phyloP scores from a whole-genome alignment of 768 basidiomycete species.

The Hortiboletus flavorubellus region DNA sequence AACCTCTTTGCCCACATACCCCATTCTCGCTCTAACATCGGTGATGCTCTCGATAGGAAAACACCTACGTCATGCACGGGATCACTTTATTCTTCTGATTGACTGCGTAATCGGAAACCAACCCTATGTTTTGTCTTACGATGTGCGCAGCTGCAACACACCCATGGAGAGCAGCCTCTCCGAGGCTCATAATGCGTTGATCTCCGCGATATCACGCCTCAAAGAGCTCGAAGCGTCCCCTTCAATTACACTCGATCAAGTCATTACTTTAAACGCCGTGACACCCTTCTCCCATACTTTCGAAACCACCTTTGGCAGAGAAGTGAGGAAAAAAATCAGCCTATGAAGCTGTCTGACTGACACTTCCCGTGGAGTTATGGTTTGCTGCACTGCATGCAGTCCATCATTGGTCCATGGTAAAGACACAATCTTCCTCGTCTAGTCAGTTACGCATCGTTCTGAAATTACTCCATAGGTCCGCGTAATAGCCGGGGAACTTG shows the following conservation, averaged over 20 bases:
- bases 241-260: slow-evolving; percentile 45
- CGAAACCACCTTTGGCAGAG: slow-evolving; percentile 78
- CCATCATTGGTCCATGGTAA: slow-evolving; percentile 89
- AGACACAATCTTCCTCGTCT: slow-evolving; percentile 15
- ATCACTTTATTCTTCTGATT: slow-evolving; percentile 72
- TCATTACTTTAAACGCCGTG: slow-evolving; percentile 73
- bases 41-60: slow-evolving; percentile 52
- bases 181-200: slow-evolving; percentile 56
- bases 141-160: slow-evolving; percentile 70
- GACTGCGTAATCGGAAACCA: slow-evolving; percentile 47
- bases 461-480: slow-evolving; percentile 52
- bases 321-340: slow-evolving; percentile 42
- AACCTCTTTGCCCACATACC: slow-evolving; percentile 9
- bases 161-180: slow-evolving; percentile 74
- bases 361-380: slow-evolving; percentile 56
- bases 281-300: slow-evolving; percentile 76
- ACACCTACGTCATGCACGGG: slow-evolving; percentile 80
- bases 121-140: slow-evolving; percentile 66
- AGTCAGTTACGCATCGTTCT: slow-evolving; percentile 1
- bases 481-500: slow-evolving; percentile 80
- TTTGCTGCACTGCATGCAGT: slow-evolving; percentile 84
- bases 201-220: slow-evolving; percentile 53
- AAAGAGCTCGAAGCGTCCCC: slow-evolving; percentile 45
- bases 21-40: neutral
- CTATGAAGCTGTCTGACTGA: neutral